These are phyloP conservation scores for Globisporangium abappressorium DNA, from an alignment of 352 stramenopile genomes.

Conservation along the genomic window DNA sequence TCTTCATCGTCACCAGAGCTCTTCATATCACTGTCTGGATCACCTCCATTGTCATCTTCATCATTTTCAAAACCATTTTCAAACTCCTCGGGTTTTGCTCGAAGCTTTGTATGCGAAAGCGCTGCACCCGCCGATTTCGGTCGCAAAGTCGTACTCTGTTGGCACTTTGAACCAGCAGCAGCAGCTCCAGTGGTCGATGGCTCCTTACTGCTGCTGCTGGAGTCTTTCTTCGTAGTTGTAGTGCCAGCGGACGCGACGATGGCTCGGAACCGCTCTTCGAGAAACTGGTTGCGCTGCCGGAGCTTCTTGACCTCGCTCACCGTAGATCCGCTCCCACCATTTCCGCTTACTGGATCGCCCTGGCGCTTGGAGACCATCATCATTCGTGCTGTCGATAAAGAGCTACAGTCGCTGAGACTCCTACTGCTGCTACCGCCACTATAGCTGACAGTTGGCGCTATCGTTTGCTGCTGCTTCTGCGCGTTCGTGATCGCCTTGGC, in stretches of 20 bases:
- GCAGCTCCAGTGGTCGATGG: background rate
- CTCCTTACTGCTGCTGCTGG: background rate
- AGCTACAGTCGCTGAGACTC: background rate
- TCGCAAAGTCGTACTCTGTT: background rate
- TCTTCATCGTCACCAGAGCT: background rate
- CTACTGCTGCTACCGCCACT: background rate
- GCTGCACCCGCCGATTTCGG: background rate
- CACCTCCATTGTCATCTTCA: background rate
- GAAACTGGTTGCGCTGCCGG: constrained; percentile 50
- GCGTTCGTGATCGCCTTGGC: constrained; percentile 30
- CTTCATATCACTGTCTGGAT: background rate
- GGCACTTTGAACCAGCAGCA: background rate
- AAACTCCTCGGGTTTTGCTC: background rate
- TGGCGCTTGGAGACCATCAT: background rate
- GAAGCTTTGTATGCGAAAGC: background rate
- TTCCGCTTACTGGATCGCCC: background rate
- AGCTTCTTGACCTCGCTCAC: constrained; percentile 52
- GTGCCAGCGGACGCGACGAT: background rate
- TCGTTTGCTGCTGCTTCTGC: constrained; percentile 10
- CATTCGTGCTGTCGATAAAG: background rate
- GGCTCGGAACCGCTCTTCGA: constrained; percentile 60
- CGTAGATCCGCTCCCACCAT: constrained; percentile 3
- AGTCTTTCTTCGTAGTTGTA: background rate
- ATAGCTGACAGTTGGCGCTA: background rate
- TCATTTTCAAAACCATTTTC: background rate